A percentile compares a stretch with the other conserved stretches of the same genome.
Conservation (phyloP, 805 yeast species). For the Lipomyces yamadae region DNA sequence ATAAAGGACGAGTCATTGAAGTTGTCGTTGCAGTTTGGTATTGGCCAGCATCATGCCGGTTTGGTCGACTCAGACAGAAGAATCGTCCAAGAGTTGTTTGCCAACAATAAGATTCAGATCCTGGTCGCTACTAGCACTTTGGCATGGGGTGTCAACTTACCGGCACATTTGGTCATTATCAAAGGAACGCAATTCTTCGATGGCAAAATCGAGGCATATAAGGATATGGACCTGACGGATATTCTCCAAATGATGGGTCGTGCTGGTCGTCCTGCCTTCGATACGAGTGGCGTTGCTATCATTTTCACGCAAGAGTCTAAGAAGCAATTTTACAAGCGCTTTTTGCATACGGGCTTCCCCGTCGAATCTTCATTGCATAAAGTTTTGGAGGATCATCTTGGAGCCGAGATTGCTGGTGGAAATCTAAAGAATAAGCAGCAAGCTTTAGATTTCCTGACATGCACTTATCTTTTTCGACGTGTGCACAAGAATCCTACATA, state of each 20-base stretch:
- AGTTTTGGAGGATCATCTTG: conserved; percentile 76
- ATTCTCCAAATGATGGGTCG: conserved; percentile 85
- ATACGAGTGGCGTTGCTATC: conserved; percentile 76
- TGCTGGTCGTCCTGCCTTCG: conserved; percentile 83
- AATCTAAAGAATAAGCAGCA: conserved; percentile 67
- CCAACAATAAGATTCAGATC: conserved; percentile 70
- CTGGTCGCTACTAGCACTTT: conserved; percentile 80
- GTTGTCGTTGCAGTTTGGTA: conserved; percentile 75
- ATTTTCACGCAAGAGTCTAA: conserved; percentile 77
- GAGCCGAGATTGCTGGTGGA: conserved; percentile 78
- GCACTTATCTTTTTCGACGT: conserved; percentile 76
- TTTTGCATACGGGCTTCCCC: conserved; percentile 78
- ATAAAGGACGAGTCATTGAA: conserved; percentile 85
- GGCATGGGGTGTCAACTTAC: conserved; percentile 87
- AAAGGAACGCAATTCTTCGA: conserved; percentile 75
- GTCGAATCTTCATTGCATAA: conserved; percentile 80
- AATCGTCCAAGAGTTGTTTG: conserved; percentile 71
- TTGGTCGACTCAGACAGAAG: conserved; percentile 73
- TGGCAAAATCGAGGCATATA: conserved; percentile 63
- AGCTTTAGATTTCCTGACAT: conserved; percentile 73
- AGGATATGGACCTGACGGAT: conserved; percentile 83
- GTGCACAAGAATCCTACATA: conserved; percentile 79
- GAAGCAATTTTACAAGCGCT: conserved; percentile 76
- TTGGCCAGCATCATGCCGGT: conserved; percentile 84
- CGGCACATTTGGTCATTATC: conserved; percentile 77